These are phyloP conservation scores for Aspergillus tubingensis DNA, from an alignment of 2,329 filamentous ascomycete species.

Conservation along the genomic window DNA sequence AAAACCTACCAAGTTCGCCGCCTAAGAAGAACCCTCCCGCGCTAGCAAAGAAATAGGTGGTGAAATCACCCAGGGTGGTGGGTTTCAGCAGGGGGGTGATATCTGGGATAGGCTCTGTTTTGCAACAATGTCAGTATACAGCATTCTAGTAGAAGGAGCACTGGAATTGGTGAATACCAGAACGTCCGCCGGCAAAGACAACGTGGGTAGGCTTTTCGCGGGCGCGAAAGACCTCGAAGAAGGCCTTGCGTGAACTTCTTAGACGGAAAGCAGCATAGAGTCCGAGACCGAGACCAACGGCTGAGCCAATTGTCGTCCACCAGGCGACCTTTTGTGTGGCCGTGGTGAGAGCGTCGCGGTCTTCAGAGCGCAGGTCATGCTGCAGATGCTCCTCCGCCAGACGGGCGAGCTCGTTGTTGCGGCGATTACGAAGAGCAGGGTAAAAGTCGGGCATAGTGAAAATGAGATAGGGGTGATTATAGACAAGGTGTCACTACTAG, in stretches of 20 bases:
- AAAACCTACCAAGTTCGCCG: conserved; percentile 53
- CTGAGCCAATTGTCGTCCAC: conserved; percentile 60
- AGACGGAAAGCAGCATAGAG: conserved; percentile 60
- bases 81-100: conserved; percentile 60
- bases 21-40: conserved; percentile 64
- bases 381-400: conserved; percentile 62
- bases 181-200: conserved; percentile 62
- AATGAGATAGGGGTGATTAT: too few relatives aligned
- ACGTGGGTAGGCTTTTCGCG: conserved; percentile 64
- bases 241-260: conserved; percentile 55
- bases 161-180: conserved; percentile 43
- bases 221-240: conserved; percentile 64
- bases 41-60: conserved; percentile 64
- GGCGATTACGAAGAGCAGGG: conserved; percentile 49
- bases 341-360: conserved; percentile 59
- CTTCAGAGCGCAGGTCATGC: conserved; percentile 58
- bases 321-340: conserved; percentile 59
- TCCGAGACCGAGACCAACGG: conserved; percentile 62
- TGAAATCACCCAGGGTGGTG: conserved; percentile 59
- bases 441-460: conserved; percentile 45
- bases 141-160: background rate
- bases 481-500: too few relatives aligned
- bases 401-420: conserved; percentile 53
- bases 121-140: background rate
- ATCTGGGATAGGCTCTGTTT: conserved; percentile 61